Percentiles rank a stretch among this genome's conserved stretches.
phyloP scores from a whole-genome alignment of 805 yeast species.

The Candida wancherniae region DNA sequence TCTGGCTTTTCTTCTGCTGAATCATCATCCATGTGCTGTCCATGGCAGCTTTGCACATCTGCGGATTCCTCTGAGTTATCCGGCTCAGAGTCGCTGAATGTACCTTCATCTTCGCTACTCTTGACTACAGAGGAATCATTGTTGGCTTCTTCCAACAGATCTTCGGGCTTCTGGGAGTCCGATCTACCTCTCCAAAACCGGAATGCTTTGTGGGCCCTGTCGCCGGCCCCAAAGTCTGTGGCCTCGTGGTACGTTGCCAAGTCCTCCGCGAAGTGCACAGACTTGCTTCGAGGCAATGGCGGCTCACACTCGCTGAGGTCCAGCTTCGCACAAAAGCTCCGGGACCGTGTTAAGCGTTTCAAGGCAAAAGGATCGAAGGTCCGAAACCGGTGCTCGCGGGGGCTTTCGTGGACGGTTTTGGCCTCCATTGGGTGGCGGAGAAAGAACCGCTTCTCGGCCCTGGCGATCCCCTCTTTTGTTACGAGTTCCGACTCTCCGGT shows the following conservation, averaged over 20 bases:
- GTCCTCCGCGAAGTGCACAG: conserved; percentile 16
- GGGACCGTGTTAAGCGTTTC: conserved; percentile 8
- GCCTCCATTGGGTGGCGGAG: conserved; percentile 8
- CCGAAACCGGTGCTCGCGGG: conserved; percentile 3
- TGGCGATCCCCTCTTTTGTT: conserved; percentile 6
- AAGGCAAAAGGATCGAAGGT: conserved; percentile 13
- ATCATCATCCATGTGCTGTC: too few relatives aligned
- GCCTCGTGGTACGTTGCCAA: conserved; percentile 11
- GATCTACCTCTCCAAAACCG: too few relatives aligned
- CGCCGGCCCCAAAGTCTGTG: neutral
- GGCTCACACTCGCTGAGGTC: conserved; percentile 1
- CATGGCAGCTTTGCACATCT: too few relatives aligned
- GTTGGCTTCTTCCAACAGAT: too few relatives aligned
- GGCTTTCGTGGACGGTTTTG: conserved; percentile 1
- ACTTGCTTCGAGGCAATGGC: conserved; percentile 12
- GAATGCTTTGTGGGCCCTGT: too few relatives aligned
- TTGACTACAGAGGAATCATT: too few relatives aligned
- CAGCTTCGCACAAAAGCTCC: conserved; percentile 10
- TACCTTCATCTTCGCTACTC: too few relatives aligned
- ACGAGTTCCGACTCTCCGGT: conserved; percentile 11
- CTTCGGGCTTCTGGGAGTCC: too few relatives aligned
- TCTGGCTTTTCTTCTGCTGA: too few relatives aligned
- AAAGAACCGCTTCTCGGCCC: conserved; percentile 10
- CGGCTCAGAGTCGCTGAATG: too few relatives aligned
- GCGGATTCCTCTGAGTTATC: too few relatives aligned